Evolutionary conservation across 768 basidiomycete species (phyloP), one percentile per base, ranked within the genome.

Genomic region (Peribolospora kevripleyi): DNA sequence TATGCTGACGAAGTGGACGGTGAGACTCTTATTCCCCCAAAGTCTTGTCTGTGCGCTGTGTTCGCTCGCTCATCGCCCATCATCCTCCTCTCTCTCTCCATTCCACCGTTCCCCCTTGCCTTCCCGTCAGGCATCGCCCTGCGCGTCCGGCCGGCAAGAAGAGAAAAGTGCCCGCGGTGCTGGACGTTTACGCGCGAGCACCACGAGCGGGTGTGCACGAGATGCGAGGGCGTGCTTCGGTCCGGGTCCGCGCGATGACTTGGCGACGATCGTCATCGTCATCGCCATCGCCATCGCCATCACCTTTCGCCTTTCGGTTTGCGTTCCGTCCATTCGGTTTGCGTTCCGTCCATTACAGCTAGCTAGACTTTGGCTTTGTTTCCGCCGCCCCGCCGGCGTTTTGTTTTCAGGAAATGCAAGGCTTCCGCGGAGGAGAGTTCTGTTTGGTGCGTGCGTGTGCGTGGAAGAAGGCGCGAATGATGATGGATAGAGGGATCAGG

Each of bases 91-190:
- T 36, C 13, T 7, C 54, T 48, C 36, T 42, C 3, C 36, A 37
- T 36, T 9, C 50, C 7, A 59, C 25, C 36, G 36, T 10, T 5
- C 57, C 52, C 68, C 69, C 36, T 64, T 66, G 43, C 66, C 11
- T 46, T 8, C 13, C 5, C 39, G 40, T 54, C 62, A 66, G 53
- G 57, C 9, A 56, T 79, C 3, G 68, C 66, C 0, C 68, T 85
- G 53, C 72, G 74, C 10, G 70, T 83, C n/a, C 71, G 72, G 13
- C 80, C 83, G 11, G 76, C 84, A 8, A 68, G 66, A 4, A 57
- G 67, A 52, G 63, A 70, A 25, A 90, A 91, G 65, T 97, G 91
- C 65, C 84, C 87, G 36, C 75, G 90, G 11, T 97, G 91, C 66
- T 93, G 90, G 87, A 80, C 77, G 5, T 81, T 74, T 64, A 79